Percentiles rank a stretch among this genome's conserved stretches.
These are phyloP conservation scores for Cryptomeria japonica DNA, from an alignment of 75 land plant genomes.

Conservation along the genomic window DNA sequence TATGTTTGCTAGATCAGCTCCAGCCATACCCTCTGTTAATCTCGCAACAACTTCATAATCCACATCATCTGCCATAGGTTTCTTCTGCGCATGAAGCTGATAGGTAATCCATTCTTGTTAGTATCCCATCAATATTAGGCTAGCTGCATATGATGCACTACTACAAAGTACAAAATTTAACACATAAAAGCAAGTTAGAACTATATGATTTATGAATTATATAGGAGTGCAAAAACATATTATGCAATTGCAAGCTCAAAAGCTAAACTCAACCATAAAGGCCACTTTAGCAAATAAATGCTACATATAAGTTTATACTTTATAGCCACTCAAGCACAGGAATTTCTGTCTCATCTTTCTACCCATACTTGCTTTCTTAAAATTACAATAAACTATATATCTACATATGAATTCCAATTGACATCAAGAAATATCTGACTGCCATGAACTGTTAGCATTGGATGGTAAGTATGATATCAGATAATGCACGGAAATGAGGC, in stretches of 20 bases:
- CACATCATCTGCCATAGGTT: slow-evolving; percentile 93
- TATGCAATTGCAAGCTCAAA: neutral
- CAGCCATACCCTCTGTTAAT: slow-evolving; percentile 91
- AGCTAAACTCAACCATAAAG: neutral
- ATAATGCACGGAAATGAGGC: neutral
- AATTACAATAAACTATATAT: neutral
- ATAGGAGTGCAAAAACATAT: neutral
- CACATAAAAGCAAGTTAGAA: neutral
- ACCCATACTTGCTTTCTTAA: neutral
- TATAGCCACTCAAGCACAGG: neutral
- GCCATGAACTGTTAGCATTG: neutral
- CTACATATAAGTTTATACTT: neutral
- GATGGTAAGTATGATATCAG: neutral
- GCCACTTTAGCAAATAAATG: neutral
- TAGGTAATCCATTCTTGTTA: slow-evolving; percentile 1
- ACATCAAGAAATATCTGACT: neutral
- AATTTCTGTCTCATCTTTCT: neutral
- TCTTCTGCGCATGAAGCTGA: slow-evolving; percentile 94
- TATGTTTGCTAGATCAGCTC: slow-evolving; percentile 94
- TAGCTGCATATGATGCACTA: neutral
- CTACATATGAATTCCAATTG: neutral
- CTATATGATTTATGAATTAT: neutral
- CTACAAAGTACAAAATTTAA: neutral
- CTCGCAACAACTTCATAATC: slow-evolving; percentile 81
- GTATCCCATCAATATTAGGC: neutral